Evolutionary conservation across 148 eudicot species (phyloP).

Genomic region (Pouteria glomerata): DNA sequence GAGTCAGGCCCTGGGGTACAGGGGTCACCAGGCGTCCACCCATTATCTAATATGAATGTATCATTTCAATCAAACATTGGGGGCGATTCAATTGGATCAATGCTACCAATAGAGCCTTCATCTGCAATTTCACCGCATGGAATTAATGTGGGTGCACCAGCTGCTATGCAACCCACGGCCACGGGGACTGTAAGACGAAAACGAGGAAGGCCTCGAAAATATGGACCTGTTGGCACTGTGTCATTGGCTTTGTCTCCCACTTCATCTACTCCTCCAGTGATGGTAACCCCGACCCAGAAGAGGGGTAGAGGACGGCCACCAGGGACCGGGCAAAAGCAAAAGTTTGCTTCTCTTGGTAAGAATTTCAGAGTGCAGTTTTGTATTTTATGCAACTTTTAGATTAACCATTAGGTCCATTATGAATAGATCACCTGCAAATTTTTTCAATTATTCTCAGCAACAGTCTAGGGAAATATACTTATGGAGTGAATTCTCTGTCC

Average conservation of each 20-base stretch:
- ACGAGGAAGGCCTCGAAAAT: constrained; percentile 92
- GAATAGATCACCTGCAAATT: neutral
- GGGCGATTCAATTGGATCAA: constrained; percentile 35
- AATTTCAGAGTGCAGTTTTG: neutral
- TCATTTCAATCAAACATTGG: constrained; percentile 51
- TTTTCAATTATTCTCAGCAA: neutral
- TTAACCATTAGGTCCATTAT: neutral
- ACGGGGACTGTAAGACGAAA: constrained; percentile 55
- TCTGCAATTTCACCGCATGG: constrained; percentile 39
- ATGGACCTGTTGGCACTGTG: constrained; percentile 60
- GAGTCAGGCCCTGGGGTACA: constrained; percentile 29
- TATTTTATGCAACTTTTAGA: neutral
- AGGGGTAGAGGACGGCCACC: constrained; percentile 89
- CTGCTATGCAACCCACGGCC: constrained; percentile 39
- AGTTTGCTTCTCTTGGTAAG: constrained; percentile 52
- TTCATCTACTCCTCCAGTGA: constrained; percentile 26
- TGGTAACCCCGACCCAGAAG: constrained; percentile 35
- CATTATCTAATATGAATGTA: constrained; percentile 30
- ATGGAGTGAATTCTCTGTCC: neutral
- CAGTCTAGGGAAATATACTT: too few species aligned
- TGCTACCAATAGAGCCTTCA: constrained; percentile 39
- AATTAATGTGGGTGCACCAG: constrained; percentile 38
- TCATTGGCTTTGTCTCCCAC: constrained; percentile 50
- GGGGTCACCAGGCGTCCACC: constrained; percentile 30
- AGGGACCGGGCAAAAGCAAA: constrained; percentile 73